Base-by-base conservation (phyloP, 2,329 filamentous ascomycete genomes). In the Sporothrix dimorphospora region DNA sequence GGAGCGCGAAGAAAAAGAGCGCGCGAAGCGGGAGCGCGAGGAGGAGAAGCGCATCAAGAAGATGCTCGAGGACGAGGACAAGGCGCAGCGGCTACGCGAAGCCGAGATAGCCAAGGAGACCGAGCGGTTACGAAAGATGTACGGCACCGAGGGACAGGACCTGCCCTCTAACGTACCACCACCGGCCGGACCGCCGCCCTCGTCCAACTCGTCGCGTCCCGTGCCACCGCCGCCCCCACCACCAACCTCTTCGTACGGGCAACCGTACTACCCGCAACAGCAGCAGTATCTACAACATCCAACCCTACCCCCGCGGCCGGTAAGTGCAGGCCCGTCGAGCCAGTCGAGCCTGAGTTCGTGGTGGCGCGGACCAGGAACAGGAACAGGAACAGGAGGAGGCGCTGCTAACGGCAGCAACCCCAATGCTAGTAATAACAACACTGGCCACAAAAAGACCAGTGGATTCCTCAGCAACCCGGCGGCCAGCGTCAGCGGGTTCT, bases 51-150 rank as follows among this genome's bases (percentile, higher is more conserved):
- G 88, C 53, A 88, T 92, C 70, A 87, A 89, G 77, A 86, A 85
- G 77, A 90, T 92, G 85, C 84, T 92, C 4, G 87, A 91, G 66
- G 83, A 86, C 57, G 91, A 94, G 78, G 89, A 91, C 34, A 86
- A 85, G 71, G 90, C 92, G 76, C 85, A 83, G 0, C 85, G 81
- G 34, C 81, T 81, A 42, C 83, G 85, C 72, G 86, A 90, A 42
- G 87, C 85, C 11, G 87, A 88, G 76, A 82, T 94, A 1, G 90
- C 94, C 24, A 87, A 86, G 74, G 95, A 99, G 82, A 98, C 96
- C 0, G 93, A 96, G 79, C 87, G 94, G 1, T 83, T 99, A 47
- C 84, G 88, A 27, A 88, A 84, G 75, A 80, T 91, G 76, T 94
- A 93, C 76, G 92, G 92, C 65, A 83, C 88, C 61, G 81, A 85